phyloP scores from a whole-genome alignment of 2,329 filamentous ascomycete species.

The Talaromyces amestolkiae region DNA sequence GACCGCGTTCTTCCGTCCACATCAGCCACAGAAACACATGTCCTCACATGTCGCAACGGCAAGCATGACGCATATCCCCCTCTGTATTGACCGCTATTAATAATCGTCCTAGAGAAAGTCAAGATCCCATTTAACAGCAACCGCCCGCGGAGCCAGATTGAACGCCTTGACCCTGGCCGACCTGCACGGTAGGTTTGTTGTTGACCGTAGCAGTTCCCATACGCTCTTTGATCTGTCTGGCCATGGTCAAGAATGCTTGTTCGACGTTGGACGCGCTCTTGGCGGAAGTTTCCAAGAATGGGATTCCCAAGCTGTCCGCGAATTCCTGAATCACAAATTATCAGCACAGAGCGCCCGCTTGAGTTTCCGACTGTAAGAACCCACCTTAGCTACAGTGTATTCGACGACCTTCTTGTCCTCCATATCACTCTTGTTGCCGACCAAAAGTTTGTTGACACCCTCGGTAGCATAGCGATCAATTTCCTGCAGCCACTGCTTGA shows the following conservation, averaged over 20 bases:
- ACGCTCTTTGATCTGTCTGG: conserved; percentile 98
- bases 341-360: conserved; percentile 1
- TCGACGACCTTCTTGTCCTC: conserved; percentile 99
- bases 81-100: conserved; percentile 1
- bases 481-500: conserved; percentile 99
- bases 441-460: conserved; percentile 98
- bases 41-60: conserved; percentile 17
- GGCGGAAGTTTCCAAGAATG: conserved; percentile 98
- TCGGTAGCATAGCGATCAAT: conserved; percentile 99
- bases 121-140: conserved; percentile 71
- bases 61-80: conserved; percentile 23
- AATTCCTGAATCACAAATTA: conserved; percentile 68
- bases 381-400: conserved; percentile 98
- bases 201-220: conserved; percentile 98
- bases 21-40: conserved; percentile 23
- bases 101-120: neutral
- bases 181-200: conserved; percentile 97
- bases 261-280: conserved; percentile 99
- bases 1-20: neutral
- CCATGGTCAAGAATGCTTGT: conserved; percentile 99
- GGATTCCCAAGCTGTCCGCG: conserved; percentile 95
- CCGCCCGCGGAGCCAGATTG: conserved; percentile 79
- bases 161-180: conserved; percentile 91
- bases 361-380: conserved; percentile 26
- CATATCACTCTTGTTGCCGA: conserved; percentile 99